Evolutionary conservation across 768 basidiomycete species (phyloP), one percentile per base, ranked within the genome.

Genomic region (Termitomyces sp.): DNA sequence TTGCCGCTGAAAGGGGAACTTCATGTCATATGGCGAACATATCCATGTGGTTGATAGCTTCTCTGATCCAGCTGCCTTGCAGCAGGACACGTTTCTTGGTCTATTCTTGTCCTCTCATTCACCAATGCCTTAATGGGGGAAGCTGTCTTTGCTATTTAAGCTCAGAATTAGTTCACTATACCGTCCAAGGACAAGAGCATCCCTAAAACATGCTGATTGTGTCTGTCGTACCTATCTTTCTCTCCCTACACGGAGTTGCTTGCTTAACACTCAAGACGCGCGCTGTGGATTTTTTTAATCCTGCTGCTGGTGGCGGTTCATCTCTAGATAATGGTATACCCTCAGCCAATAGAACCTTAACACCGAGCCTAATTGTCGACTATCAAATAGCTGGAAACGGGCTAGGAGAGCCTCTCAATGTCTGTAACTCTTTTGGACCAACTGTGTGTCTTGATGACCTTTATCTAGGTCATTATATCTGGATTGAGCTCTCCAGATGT

Each of bases 391-490:
- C 74, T 43, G 73, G 70, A 13, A 54, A 60, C 38, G 70, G 70
- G 14, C 61, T 61, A 7, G 90, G 90, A 30, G 92, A 94, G 70
- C 92, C 90, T n/a, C 72, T 92, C 38, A 91, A 92, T 63, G 77
- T 79, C 59, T 76, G 85, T 81, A 22, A 68, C 16, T 20, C 14
- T 49, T 28, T n/a, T 28, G 80, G 77, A 10, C 47, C 41, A 60
- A 14, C 44, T 20, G n/a, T 10, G 33, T 14, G 26, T 30, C 38
- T 40, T 55, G 28, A 26, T 47, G 6, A 13, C 18, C 28, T 32
- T 38, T 33, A n/a, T 52, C 10, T 33, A 79, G 77, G 74, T 88
- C 47, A 87, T 90, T 60, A 79, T 89, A 55, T 89, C 87, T 2
- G 85, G 80, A 0, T 62, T 77, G 43, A 88, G 86, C 63, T 85